Conservation (phyloP, 768 basidiomycete genomes). For the Leccinum broughii region DNA sequence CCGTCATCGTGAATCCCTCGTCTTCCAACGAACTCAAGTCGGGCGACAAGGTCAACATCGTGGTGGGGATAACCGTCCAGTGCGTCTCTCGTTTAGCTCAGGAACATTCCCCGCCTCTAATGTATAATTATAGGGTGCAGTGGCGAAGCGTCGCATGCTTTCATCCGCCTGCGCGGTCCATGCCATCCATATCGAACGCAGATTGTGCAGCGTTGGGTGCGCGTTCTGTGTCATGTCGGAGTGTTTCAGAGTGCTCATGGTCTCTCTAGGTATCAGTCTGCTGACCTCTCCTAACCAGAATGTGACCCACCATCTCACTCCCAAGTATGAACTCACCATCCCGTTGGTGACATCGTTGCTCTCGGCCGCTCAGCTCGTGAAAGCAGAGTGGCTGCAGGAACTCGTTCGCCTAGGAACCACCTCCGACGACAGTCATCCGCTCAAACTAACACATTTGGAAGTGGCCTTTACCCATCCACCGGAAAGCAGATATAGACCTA, state of each 20-base stretch:
- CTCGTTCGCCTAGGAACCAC: constrained; percentile 51
- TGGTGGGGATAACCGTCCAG: constrained; percentile 45
- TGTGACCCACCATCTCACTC: constrained; percentile 65
- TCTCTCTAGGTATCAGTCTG: constrained; percentile 49
- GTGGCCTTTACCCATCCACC: constrained; percentile 49
- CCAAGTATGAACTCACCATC: constrained; percentile 50
- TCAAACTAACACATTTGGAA: constrained; percentile 46
- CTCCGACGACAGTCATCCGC: constrained; percentile 34
- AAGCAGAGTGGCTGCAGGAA: constrained; percentile 65
- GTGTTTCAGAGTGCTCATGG: neutral
- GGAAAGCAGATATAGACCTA: constrained; percentile 57
- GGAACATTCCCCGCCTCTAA: neutral
- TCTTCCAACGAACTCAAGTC: constrained; percentile 46
- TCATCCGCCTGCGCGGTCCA: constrained; percentile 37
- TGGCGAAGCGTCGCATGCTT: constrained; percentile 57
- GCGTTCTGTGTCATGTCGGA: constrained; percentile 19
- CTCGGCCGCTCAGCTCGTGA: constrained; percentile 58
- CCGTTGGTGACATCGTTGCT: constrained; percentile 59
- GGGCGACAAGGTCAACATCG: constrained; percentile 53
- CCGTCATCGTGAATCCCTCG: constrained; percentile 38
- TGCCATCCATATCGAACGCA: constrained; percentile 38
- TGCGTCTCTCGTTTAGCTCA: constrained; percentile 32
- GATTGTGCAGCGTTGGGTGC: constrained; percentile 57
- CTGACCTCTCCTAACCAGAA: constrained; percentile 44
- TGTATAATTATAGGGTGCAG: constrained; percentile 38